phyloP scores from a whole-genome alignment of 768 basidiomycete genomes.

The Lentinula sp. region DNA sequence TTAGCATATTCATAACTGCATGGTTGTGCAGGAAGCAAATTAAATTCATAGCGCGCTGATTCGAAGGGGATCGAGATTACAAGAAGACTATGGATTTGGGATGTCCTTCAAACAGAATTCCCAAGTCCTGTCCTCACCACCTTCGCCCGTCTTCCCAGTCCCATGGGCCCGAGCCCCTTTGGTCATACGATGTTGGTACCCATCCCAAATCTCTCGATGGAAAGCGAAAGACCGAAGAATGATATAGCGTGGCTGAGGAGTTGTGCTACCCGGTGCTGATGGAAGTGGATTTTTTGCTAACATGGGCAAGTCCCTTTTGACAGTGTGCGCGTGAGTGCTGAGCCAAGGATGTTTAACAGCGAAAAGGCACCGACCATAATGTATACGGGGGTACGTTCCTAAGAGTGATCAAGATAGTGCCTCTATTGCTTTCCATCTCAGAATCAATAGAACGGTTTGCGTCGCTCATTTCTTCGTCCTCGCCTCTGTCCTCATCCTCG shows the following conservation, averaged over 20 bases:
- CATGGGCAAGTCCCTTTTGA: conserved; percentile 63
- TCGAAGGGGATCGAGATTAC: no score
- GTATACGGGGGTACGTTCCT: conserved; percentile 86
- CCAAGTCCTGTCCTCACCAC: conserved; percentile 83
- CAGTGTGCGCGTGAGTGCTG: not conserved
- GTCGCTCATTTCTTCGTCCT: conserved; percentile 19
- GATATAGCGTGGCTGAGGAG: conserved; percentile 60
- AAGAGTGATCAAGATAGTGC: conserved; percentile 81
- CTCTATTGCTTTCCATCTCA: conserved; percentile 30
- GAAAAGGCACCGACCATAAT: conserved; percentile 53
- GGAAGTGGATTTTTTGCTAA: conserved; percentile 71
- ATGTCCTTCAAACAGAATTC: conserved; percentile 51
- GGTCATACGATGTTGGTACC: conserved; percentile 93
- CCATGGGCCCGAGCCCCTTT: conserved; percentile 74
- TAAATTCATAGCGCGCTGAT: no score
- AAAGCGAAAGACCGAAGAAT: conserved; percentile 80
- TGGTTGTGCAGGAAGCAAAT: no score
- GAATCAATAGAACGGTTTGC: conserved; percentile 15
- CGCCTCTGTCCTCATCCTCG: conserved; percentile 42
- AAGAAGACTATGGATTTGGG: not conserved
- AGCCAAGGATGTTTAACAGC: not conserved
- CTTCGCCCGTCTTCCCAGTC: conserved; percentile 60
- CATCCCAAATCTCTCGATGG: conserved; percentile 61
- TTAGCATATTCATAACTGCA: no score
- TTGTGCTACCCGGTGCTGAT: conserved; percentile 34